Base-by-base conservation (phyloP, 2,329 filamentous ascomycete genomes). In the Apiospora arundinis region DNA sequence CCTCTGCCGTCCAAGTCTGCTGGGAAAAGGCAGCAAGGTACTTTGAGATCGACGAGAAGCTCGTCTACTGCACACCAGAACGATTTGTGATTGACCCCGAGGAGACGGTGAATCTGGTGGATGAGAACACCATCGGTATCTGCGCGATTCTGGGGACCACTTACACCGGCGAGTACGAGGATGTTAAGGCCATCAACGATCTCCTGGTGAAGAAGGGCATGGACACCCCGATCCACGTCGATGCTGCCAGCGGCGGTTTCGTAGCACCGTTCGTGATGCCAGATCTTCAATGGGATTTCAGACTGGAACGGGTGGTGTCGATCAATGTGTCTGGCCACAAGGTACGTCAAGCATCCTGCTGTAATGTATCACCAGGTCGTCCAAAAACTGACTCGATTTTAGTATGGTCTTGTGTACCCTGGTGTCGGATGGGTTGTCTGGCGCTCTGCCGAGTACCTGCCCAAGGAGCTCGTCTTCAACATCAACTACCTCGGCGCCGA, bases 401-500 rank as follows among this genome's bases (percentile, higher is more conserved):
- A 86, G 85, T 90, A 90, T 74, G 86, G 87, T 25, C 85, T 90
- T 25, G 86, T 97, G 68, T 97, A 98, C 80, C 95, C 95, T 0
- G 95, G 95, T 81, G 93, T 98, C 18, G 95, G 95, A 72, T 98
- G 95, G 95, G 91, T 95, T 14, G 87, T 98, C 75, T 98, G 95
- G 95, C 91, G 95, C 67, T 89, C 91, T 49, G 89, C 93, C 68
- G 92, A 96, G 81, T 96, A 88, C 83, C 88, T 97, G 2, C 95
- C 95, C 9, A 88, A 95, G 80, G 95, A 98, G 78, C 91, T 98
- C 28, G 94, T 98, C 77, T 98, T 98, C 90, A 98, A 97, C 88
- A 98, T 98, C 89, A 98, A 98, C 88, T 98, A 98, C 84, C 92
- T 98, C 7, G 95, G 95, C 68, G 95, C 95, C 14, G 94, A 98